A percentile compares a stretch with the other conserved stretches of the same genome.
Conservation (phyloP, 345 rosid species). For the Leavenworthia alabamica region DNA sequence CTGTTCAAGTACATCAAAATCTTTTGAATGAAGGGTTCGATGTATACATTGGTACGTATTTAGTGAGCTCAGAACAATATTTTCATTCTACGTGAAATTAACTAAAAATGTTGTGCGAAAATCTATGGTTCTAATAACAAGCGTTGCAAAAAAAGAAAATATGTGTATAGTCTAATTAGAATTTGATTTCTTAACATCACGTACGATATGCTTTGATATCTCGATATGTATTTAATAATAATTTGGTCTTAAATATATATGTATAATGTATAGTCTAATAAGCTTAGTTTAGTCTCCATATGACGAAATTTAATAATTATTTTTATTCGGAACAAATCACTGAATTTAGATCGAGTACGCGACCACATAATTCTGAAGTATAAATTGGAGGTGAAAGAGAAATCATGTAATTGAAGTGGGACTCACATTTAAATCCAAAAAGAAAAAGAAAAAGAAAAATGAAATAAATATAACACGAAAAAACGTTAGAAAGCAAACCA, state of each 20-base stretch:
- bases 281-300: not conserved
- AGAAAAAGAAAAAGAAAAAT: not conserved
- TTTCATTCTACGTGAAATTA: not conserved
- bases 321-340: not conserved
- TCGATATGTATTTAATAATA: too few relatives aligned
- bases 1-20: not conserved
- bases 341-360: not conserved
- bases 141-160: not conserved
- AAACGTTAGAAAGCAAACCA: conserved; percentile 21
- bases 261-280: too few relatives aligned
- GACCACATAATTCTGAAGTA: not conserved
- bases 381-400: not conserved
- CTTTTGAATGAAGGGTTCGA: not conserved
- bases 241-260: too few relatives aligned
- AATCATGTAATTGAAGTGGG: not conserved
- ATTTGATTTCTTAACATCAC: not conserved
- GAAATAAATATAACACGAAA: not conserved
- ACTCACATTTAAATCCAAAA: not conserved
- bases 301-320: not conserved
- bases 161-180: not conserved
- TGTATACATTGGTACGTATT: not conserved
- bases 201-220: too few relatives aligned
- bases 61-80: not conserved
- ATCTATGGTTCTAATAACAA: not conserved
- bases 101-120: not conserved